Evolutionary conservation across 768 basidiomycete genomes (phyloP).

Genomic region (Antrodiella citrinella): DNA sequence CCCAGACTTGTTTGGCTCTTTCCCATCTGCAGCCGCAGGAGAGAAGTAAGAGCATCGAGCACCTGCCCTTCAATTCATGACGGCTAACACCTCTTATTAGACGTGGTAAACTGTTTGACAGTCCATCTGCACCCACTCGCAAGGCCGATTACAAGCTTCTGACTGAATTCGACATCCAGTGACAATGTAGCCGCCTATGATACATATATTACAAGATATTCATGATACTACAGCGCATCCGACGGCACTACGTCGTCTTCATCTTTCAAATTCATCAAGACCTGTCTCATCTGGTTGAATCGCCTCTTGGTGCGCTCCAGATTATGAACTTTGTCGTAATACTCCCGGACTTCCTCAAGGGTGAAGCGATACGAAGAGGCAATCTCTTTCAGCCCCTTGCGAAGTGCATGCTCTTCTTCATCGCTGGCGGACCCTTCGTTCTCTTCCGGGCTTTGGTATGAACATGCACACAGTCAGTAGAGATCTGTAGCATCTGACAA

Average conservation of each 20-base stretch:
- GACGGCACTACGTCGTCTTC: background rate
- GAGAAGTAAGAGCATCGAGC: conserved; percentile 82
- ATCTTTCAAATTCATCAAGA: conserved; percentile 20
- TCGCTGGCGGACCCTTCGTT: too few relatives aligned
- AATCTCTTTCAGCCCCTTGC: conserved; percentile 40
- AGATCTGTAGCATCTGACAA: background rate
- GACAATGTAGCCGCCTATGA: background rate
- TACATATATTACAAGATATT: background rate
- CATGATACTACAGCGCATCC: background rate
- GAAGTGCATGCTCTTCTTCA: too few relatives aligned
- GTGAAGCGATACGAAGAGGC: conserved; percentile 66
- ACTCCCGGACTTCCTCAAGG: conserved; percentile 68
- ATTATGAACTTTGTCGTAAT: conserved; percentile 67
- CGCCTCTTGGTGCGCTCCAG: conserved; percentile 55
- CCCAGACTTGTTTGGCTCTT: conserved; percentile 90
- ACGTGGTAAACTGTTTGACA: conserved; percentile 68
- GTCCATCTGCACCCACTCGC: conserved; percentile 73
- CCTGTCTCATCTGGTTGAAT: conserved; percentile 61
- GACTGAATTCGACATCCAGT: conserved; percentile 46
- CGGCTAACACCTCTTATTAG: conserved; percentile 29
- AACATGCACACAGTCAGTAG: background rate
- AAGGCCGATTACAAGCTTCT: conserved; percentile 60
- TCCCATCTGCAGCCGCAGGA: conserved; percentile 93
- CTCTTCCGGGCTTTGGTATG: too few relatives aligned
- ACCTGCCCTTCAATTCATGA: too few relatives aligned